phyloP scores from a whole-genome alignment of 768 basidiomycete species.

The Suillus discolor region DNA sequence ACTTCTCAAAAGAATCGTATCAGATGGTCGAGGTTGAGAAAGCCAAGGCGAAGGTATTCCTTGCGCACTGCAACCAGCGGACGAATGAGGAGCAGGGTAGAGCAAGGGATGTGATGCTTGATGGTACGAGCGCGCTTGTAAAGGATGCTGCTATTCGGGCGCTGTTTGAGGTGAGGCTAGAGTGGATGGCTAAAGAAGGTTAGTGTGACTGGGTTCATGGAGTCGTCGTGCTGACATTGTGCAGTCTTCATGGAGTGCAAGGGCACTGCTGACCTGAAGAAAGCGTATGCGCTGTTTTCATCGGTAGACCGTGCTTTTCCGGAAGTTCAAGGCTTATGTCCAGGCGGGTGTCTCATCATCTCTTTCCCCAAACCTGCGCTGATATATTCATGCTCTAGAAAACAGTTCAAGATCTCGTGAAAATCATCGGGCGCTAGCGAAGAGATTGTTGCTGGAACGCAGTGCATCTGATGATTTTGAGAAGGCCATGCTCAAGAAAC shows the following conservation, averaged over 20 bases:
- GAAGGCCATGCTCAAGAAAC: slow-evolving; percentile 77
- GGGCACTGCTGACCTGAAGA: slow-evolving; percentile 44
- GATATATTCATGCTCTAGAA: slow-evolving; percentile 37
- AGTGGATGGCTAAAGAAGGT: slow-evolving; percentile 48
- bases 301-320: slow-evolving; percentile 57
- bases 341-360: slow-evolving; percentile 42
- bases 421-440: slow-evolving; percentile 84
- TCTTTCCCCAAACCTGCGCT: not conserved
- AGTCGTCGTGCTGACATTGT: slow-evolving; percentile 26
- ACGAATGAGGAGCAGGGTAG: slow-evolving; percentile 62
- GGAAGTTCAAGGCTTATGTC: slow-evolving; percentile 63
- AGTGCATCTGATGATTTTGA: slow-evolving; percentile 90
- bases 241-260: slow-evolving; percentile 57
- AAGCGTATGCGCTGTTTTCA: slow-evolving; percentile 64
- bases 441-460: slow-evolving; percentile 79
- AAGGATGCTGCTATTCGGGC: slow-evolving; percentile 56
- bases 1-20: slow-evolving; percentile 56
- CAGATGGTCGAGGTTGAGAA: slow-evolving; percentile 34
- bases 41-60: slow-evolving; percentile 50
- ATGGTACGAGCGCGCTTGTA: slow-evolving; percentile 51
- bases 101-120: slow-evolving; percentile 50
- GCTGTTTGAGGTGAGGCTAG: slow-evolving; percentile 45
- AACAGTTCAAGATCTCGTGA: slow-evolving; percentile 65
- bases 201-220: slow-evolving; percentile 27
- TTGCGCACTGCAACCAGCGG: slow-evolving; percentile 47